phyloP scores from a whole-genome alignment of 2,329 filamentous ascomycete genomes.

The Neonectria ditissima region DNA sequence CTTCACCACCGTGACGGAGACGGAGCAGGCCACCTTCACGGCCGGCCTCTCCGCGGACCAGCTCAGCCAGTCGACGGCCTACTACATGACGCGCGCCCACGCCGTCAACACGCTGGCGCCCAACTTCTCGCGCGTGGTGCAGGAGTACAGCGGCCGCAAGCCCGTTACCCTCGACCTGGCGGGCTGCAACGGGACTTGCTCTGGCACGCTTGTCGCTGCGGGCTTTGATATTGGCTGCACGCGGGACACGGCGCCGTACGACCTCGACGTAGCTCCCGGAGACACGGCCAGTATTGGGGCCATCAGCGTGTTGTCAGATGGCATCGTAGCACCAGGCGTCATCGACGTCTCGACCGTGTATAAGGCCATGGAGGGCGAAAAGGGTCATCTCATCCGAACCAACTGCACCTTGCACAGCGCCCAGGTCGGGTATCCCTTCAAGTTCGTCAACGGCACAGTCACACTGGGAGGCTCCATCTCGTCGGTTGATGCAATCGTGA shows the following conservation, averaged over 20 bases:
- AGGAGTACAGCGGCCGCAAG: slow-evolving; percentile 9
- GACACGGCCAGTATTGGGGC: slow-evolving; percentile 7
- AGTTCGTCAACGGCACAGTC: slow-evolving; percentile 10
- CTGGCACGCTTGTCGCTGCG: slow-evolving; percentile 12
- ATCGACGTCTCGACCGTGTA: slow-evolving; percentile 10
- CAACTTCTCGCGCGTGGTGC: slow-evolving; percentile 17
- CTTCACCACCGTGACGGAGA: background rate
- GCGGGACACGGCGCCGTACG: background rate
- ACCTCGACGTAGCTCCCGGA: background rate
- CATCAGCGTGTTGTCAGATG: slow-evolving; percentile 2
- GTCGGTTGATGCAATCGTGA: background rate
- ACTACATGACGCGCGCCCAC: slow-evolving; percentile 17
- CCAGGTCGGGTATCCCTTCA: slow-evolving; percentile 14
- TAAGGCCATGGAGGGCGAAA: background rate
- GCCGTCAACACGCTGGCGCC: slow-evolving; percentile 8
- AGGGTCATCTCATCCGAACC: slow-evolving; percentile 13
- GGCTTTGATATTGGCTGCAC: slow-evolving; percentile 20
- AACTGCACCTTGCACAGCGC: slow-evolving; percentile 20
- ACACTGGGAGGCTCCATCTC: background rate
- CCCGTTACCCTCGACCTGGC: background rate
- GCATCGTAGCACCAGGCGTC: background rate
- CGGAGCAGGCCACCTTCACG: background rate
- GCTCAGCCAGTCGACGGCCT: slow-evolving; percentile 16
- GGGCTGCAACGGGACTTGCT: slow-evolving; percentile 15
- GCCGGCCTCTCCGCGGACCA: background rate